Evolutionary conservation across 805 yeast genomes (phyloP).

Genomic region (Lachancea sp.): DNA sequence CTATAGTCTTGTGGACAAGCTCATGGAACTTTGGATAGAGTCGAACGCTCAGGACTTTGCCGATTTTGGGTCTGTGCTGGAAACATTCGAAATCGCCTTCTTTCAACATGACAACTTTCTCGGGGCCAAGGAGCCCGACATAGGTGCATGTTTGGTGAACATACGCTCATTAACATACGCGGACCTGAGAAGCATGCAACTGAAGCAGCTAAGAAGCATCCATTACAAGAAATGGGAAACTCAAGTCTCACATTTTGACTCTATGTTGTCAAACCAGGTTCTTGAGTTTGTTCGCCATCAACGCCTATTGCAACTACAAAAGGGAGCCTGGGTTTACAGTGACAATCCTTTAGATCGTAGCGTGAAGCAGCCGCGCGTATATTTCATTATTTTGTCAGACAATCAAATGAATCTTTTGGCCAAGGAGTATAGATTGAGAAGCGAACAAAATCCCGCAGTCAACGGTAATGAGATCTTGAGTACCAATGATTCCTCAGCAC

Average conservation of each 20-base stretch:
- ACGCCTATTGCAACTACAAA: conserved; percentile 60
- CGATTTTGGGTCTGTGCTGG: conserved; percentile 47
- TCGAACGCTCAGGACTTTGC: conserved; percentile 43
- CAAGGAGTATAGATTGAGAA: conserved; percentile 49
- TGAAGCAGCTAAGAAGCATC: conserved; percentile 35
- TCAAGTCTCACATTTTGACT: conserved; percentile 44
- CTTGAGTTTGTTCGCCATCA: conserved; percentile 69
- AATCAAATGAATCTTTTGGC: conserved; percentile 55
- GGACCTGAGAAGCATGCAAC: conserved; percentile 50
- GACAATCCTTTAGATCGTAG: conserved; percentile 41
- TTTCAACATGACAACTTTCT: conserved; percentile 2
- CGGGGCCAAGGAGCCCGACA: conserved; percentile 10
- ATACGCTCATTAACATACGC: conserved; percentile 41
- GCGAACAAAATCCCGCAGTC: conserved; percentile 45
- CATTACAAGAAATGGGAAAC: conserved; percentile 41
- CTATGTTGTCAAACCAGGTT: conserved; percentile 48
- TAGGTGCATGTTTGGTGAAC: conserved; percentile 42
- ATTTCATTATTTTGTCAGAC: conserved; percentile 59
- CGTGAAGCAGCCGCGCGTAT: conserved; percentile 36
- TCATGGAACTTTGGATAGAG: conserved; percentile 58
- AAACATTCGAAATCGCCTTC: conserved; percentile 22
- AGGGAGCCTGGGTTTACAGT: conserved; percentile 76
- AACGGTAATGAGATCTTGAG: conserved; percentile 44
- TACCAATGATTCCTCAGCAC: conserved; percentile 7
- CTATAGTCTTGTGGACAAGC: conserved; percentile 49